These are phyloP conservation scores for Trichoderma cornu-damae DNA, from an alignment of 2,329 filamentous ascomycete species.

Conservation along the genomic window DNA sequence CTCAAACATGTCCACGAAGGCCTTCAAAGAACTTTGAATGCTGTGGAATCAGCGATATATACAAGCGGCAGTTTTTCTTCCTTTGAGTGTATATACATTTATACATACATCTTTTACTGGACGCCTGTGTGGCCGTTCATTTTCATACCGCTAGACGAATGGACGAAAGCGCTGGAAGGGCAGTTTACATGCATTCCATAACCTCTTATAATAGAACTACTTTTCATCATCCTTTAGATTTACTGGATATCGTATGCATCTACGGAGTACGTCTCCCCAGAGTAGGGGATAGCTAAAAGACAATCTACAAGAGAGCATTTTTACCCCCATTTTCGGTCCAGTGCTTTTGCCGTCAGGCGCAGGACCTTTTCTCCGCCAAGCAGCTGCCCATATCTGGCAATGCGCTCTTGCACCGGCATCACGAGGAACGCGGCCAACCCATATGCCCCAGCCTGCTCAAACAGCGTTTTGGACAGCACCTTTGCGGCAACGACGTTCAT, in stretches of 20 bases:
- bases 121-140: not conserved
- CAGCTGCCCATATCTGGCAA: conserved; percentile 24
- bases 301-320: not conserved
- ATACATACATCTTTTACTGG: not conserved
- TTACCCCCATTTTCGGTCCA: conserved; percentile 12
- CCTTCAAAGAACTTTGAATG: no score
- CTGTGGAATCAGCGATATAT: no score
- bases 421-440: conserved; percentile 32
- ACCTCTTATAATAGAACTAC: not conserved
- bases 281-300: no score
- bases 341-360: not conserved
- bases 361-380: conserved; percentile 29
- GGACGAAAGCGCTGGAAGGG: not conserved
- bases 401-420: conserved; percentile 28
- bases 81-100: no score
- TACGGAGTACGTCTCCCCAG: not conserved
- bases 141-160: not conserved
- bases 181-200: not conserved
- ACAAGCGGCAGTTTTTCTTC: not conserved
- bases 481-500: conserved; percentile 37
- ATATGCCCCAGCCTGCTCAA: conserved; percentile 23
- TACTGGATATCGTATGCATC: not conserved
- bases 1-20: not conserved
- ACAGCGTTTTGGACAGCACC: conserved; percentile 28
- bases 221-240: no score